Base-by-base conservation (phyloP, 768 basidiomycete species). In the Calocera cornea region DNA sequence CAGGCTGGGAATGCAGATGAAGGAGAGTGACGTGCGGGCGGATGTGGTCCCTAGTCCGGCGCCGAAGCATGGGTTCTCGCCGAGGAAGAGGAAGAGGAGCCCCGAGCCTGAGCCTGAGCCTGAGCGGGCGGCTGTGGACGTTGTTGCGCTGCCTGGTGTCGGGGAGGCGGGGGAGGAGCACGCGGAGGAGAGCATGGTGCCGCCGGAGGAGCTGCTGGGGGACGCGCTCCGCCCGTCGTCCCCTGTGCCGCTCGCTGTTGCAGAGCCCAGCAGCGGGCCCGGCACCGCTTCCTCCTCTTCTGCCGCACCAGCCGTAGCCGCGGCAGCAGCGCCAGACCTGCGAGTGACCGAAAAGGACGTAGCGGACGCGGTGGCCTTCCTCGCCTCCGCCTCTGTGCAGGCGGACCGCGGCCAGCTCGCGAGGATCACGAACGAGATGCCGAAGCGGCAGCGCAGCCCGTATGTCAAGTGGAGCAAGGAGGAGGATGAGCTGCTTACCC, bases 381-480 rank as follows among this genome's bases (percentile, higher is more conserved):
- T 60, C 14, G 54, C 54, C 24, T 60, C 54, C 11, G 54, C 54
- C 11, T 11, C 54, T 16, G 27, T 60, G 27, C 54, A 60, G 27
- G 31, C 54, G 54, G 54, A 60, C 22, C 24, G 54, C 2, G 54
- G 54, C 27, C 54, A 60, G 31, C 54, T 60, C 11, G 54, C 54
- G 27, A 14, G 31, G 14, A 60, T 60, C 31, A 27, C 54, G 8
- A 7, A 33, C 22, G 54, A 60, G 54, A 60, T 60, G 54, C 54
- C 54, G 54, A 27, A 22, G 31, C 73, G 79, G 63, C 75, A 75
- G 47, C 72, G 78, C 34, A 80, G 77, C 67, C 78, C 79, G 10
- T 80, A 80, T 65, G 71, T 78, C 64, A 79, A 79, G 64, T 79
- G 79, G 79, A 80, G 74, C 27, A 79, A 76, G 65, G 79, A 79